phyloP scores from a whole-genome alignment of 225 moss, liverwort and hornwort species.

The Asterella californica region DNA sequence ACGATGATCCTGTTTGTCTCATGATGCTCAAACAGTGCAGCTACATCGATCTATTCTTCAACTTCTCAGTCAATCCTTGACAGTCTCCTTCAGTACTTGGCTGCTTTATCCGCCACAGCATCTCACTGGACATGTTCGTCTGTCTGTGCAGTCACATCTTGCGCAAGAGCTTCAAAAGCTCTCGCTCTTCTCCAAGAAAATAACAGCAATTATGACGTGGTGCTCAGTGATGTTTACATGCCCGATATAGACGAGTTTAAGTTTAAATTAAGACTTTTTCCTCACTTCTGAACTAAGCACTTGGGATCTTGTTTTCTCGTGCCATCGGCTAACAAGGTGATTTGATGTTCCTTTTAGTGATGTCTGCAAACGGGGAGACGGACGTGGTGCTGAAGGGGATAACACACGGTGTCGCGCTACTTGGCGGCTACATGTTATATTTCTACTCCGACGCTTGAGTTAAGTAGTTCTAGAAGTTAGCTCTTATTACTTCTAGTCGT shows the following conservation, averaged over 20 bases:
- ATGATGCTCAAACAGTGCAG: constrained; percentile 86
- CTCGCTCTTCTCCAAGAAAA: constrained; percentile 74
- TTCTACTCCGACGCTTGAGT: too few relatives aligned
- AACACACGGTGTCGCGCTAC: too few relatives aligned
- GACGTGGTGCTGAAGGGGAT: constrained; percentile 95
- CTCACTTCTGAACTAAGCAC: neutral
- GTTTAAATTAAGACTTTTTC: too few relatives aligned
- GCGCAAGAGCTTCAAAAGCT: constrained; percentile 66
- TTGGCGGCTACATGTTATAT: too few relatives aligned
- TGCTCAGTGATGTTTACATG: constrained; percentile 95
- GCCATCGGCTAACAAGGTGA: too few relatives aligned
- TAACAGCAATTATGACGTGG: constrained; percentile 69
- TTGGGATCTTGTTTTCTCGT: neutral
- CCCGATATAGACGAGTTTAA: constrained; percentile 99
- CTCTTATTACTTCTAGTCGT: too few relatives aligned
- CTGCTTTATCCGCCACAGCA: neutral
- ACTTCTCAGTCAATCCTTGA: neutral
- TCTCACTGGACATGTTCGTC: neutral
- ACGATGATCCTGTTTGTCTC: constrained; percentile 76
- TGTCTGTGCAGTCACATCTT: constrained; percentile 71
- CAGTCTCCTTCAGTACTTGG: neutral
- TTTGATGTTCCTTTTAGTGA: constrained; percentile 51
- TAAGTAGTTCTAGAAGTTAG: too few relatives aligned
- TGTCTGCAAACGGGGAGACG: constrained; percentile 95
- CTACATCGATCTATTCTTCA: constrained; percentile 58